Evolutionary conservation across 2,329 filamentous ascomycete species (phyloP), one percentile per base, ranked within the genome.

Genomic region (Stemphylium vesicarium): DNA sequence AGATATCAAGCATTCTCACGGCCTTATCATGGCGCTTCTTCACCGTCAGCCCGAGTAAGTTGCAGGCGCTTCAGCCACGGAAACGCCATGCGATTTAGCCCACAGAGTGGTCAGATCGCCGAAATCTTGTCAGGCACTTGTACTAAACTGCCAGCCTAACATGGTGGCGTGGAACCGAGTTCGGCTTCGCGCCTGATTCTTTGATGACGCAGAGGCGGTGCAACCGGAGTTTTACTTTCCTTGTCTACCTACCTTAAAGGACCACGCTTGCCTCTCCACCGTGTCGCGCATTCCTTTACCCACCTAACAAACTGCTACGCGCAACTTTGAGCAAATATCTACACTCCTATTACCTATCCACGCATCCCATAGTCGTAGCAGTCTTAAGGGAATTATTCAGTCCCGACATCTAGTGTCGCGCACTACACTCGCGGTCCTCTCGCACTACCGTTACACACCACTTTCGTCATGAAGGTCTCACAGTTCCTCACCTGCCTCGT

Each of bases 381-480:
- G 36, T 10, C 40, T 26, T 32, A 29, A 10, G 36, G 20, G 15
- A 41, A 24, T 6, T 40, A 35, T 15, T 20, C 26, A 39, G 31
- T 41, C 41, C 49, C 36, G 38, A 48, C 33, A 44, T 39, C 29
- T 15, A 53, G 41, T 38, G 31, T 53, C 47, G 45, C 53, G 36
- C 41, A 47, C 49, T 39, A 48, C 49, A 44, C n/a, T 20, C 43
- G 31, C 43, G 15, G 49, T 16, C 26, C 20, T 22, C n/a, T 24
- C 37, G 31, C 36, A 24, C 31, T 48, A 57, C 50, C 9, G 32
- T 60, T 41, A 35, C 49, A 52, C 56, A 49, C 36, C 44, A 48
- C 36, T 35, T 36, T 31, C 51, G 58, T 45, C 26, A 75, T 73
- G 73, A 72, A 60, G 60, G 11, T 73, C 18, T 57, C 59, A 45